Base-by-base conservation (phyloP, 768 basidiomycete genomes). In the Podaxis sp. region DNA sequence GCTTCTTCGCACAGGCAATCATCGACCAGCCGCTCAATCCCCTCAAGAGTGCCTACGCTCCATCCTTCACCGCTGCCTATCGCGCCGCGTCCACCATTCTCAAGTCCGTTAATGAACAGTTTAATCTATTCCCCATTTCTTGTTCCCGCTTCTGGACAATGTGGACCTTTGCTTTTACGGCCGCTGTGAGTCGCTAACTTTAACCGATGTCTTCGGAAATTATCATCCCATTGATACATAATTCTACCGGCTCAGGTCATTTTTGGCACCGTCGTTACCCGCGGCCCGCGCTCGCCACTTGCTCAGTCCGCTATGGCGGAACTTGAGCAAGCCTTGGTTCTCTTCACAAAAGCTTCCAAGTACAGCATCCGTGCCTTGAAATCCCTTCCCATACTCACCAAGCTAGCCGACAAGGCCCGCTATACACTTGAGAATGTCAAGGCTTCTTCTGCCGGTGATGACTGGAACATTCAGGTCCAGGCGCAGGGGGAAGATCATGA, bases 191-290 rank as follows among this genome's bases (percentile, higher is more conserved):
- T 69, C 46, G 12, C 43, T 37, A 13, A 41, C 24, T 41, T 54
- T 24, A 36, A 64, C 33, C 33, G 33, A 33, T 9, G 33, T 9
- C 33, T 33, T 33, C 33, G 33, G 33, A 9, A 33, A 33, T 33
- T 2, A 8, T 61, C 27, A 24, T 58, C 50, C 9, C 22, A 4
- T 11, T 22, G 25, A 24, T 46, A 22, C 24, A 55, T 13, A 40
- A 22, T 47, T 49, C 15, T 22, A 22, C 9, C 33, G 19, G 33
- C 40, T 4, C 61, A 91, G 90, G 81, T 91, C 9, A 87, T 93
- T 15, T 89, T 93, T 67, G 92, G 90, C 3, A 87, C 89, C 3
- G 87, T 93, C 19, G 91, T 89, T 2, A 90, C 88, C 2, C 83
- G 88, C 29, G 85, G 87, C 2, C 91, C 91, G 4, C 76, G 82